Percentiles rank a stretch among this genome's conserved stretches.
Conservation (phyloP, 768 basidiomycete species). For the Ramaria rubella region DNA sequence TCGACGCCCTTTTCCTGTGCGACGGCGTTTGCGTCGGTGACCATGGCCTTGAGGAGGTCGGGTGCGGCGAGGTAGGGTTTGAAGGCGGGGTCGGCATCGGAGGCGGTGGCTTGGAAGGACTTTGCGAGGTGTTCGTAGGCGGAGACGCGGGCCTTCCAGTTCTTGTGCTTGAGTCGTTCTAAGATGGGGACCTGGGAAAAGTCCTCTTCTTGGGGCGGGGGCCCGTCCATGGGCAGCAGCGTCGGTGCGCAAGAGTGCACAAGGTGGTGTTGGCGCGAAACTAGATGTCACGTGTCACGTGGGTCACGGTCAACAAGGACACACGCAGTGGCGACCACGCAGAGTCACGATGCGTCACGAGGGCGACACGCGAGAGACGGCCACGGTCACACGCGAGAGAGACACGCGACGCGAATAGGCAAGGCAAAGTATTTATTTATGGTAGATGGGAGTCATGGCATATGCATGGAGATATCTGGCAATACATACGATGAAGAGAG, state of each 20-base stretch:
- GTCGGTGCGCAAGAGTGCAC: neutral
- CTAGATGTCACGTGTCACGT: neutral
- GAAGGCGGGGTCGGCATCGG: conserved; percentile 92
- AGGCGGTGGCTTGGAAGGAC: conserved; percentile 81
- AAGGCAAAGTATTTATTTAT: neutral
- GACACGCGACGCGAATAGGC: too few species aligned
- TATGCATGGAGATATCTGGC: neutral
- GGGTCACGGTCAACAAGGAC: neutral
- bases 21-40: conserved; percentile 87
- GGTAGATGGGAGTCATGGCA: neutral
- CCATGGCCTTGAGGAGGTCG: conserved; percentile 80
- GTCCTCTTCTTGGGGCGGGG: conserved; percentile 90
- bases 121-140: conserved; percentile 86
- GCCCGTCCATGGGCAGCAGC: conserved; percentile 95
- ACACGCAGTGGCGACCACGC: neutral
- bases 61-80: conserved; percentile 76
- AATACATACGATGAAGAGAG: conserved; percentile 1
- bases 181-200: conserved; percentile 71
- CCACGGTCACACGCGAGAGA: too few species aligned
- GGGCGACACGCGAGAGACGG: too few species aligned
- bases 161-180: conserved; percentile 87
- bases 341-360: too few species aligned
- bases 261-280: neutral
- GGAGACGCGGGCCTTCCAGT: conserved; percentile 97
- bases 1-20: conserved; percentile 98